Base-by-base conservation (phyloP, 208 protist species). In the Leishmania lainsoni region DNA sequence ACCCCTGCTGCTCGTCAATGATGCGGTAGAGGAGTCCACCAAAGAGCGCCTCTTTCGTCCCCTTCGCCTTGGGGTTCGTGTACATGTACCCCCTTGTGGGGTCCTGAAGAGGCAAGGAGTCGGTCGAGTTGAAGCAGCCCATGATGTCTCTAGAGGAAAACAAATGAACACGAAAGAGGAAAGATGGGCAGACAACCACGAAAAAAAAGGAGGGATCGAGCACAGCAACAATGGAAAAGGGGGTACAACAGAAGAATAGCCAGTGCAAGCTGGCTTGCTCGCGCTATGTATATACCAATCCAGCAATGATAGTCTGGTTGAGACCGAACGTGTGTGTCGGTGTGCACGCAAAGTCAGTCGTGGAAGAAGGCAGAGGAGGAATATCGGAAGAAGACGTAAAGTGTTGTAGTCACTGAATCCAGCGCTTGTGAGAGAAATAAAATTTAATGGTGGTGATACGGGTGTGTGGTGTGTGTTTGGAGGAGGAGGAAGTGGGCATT, bases 1-100 rank as follows among this genome's bases (percentile, higher is more conserved):
- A 74, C 32, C 86, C 78, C 54, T 69, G 79, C 22, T 78, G 42
- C 63, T 85, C 78, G 69, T 95, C 87, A 45, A 87, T 79, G 71
- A 92, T 87, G 76, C 93, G 91, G 81, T 93, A 93, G 59, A 96
- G 86, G 4, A 96, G 87, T 29, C 93, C 93, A 52, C 91, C 91
- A 79, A 95, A 96, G 73, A 96, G 90, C 26, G 81, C 81, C 73
- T 91, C 76, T 54, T 87, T 84, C 22, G 70, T 86, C 9, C 86
- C 89, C 26, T 48, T 65, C 5, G 78, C 82, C 4, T 69, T 75
- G 8, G 77, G 82, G 61, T 86, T 82, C 26, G 35, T 49, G 66
- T 79, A 86, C 82, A 86, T 81, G 63, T 80, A 78, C 51, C 82
- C 82, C 16, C 75, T 82, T n/a, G 82, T 80, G 39, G 82, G 82